Conservation (phyloP, 345 rosid genomes). For the Eutrema japonicum region DNA sequence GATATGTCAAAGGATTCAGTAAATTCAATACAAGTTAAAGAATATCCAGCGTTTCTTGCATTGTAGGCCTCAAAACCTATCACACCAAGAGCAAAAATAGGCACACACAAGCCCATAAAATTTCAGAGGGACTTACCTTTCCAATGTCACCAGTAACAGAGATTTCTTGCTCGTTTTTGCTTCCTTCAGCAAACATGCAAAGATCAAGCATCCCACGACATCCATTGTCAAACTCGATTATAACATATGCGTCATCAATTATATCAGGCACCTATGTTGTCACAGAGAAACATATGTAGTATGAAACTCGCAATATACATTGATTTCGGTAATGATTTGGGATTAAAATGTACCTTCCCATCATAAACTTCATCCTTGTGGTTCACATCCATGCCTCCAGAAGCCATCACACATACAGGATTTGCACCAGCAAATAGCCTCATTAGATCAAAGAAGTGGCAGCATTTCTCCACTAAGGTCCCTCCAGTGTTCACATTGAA, state of each 20-base stretch:
- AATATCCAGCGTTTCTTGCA: constrained; percentile 6
- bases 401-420: constrained; percentile 92
- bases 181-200: constrained; percentile 98
- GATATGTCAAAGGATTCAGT: background rate
- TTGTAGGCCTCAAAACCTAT: background rate
- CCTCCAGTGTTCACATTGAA: constrained; percentile 92
- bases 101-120: background rate
- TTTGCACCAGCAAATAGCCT: constrained; percentile 81
- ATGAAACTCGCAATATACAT: constrained; percentile 1
- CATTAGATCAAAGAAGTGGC: constrained; percentile 98
- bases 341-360: constrained; percentile 62
- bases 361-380: constrained; percentile 90
- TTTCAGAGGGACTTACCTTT: constrained; percentile 53
- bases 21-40: background rate
- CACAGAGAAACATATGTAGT: constrained; percentile 18
- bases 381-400: constrained; percentile 89
- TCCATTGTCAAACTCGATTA: constrained; percentile 87
- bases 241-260: constrained; percentile 87
- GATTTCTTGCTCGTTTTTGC: constrained; percentile 93
- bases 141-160: constrained; percentile 78
- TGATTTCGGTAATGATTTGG: background rate
- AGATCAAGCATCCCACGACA: constrained; percentile 93
- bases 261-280: constrained; percentile 77
- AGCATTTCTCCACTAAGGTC: constrained; percentile 95
- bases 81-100: background rate